Conservation (phyloP, 2,329 filamentous ascomycete species). For the Boeremia exigua region DNA sequence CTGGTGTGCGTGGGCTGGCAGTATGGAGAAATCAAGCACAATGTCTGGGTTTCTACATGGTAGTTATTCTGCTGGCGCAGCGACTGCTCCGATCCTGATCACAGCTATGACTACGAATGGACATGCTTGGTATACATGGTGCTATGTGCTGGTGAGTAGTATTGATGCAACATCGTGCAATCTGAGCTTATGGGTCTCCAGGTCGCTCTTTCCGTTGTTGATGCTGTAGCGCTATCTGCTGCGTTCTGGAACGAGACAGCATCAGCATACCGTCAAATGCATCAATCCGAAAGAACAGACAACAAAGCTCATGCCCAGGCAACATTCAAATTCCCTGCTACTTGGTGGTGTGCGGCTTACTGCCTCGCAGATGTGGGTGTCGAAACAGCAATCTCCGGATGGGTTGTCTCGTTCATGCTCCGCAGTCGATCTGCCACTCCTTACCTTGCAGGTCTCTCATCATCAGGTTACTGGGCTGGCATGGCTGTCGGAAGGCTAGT, state of each 20-base stretch:
- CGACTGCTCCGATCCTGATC: conserved; percentile 47
- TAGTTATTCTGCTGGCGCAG: conserved; percentile 49
- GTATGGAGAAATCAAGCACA: conserved; percentile 49
- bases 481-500: conserved; percentile 51
- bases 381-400: conserved; percentile 54
- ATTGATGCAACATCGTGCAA: too few species aligned
- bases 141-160: conserved; percentile 47
- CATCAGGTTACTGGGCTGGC: conserved; percentile 54
- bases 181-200: conserved; percentile 10
- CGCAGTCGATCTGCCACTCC: conserved; percentile 48
- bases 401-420: conserved; percentile 56
- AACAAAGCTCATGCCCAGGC: conserved; percentile 15
- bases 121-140: conserved; percentile 50
- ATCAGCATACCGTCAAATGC: conserved; percentile 37
- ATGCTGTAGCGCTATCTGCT: conserved; percentile 29
- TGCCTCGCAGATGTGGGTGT: conserved; percentile 55
- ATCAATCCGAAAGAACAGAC: conserved; percentile 18
- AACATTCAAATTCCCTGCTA: conserved; percentile 45
- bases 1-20: conserved; percentile 56
- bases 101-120: conserved; percentile 34
- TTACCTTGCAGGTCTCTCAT: conserved; percentile 49
- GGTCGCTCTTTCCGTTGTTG: conserved; percentile 25
- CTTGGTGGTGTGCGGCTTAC: conserved; percentile 53
- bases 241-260: conserved; percentile 50
- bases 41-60: conserved; percentile 52